Evolutionary conservation across 805 yeast genomes (phyloP).

Genomic region (Kodamaea kakaduensis): DNA sequence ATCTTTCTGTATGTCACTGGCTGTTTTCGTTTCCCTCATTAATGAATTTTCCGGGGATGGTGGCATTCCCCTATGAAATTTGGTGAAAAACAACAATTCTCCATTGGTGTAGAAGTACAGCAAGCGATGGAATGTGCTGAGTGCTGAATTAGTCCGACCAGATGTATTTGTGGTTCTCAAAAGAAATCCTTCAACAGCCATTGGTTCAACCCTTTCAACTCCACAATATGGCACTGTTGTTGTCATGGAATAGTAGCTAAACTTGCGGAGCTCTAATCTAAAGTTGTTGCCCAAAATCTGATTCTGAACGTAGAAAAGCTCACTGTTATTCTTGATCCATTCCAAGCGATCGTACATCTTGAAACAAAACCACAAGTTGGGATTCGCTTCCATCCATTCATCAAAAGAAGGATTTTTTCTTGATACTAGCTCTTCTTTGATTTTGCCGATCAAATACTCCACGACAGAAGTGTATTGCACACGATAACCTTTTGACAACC

Average conservation of each 20-base stretch:
- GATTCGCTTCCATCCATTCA: constrained; percentile 21
- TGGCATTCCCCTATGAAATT: constrained; percentile 56
- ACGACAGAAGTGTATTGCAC: constrained; percentile 25
- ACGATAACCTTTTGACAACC: constrained; percentile 21
- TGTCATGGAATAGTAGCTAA: constrained; percentile 35
- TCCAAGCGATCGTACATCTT: constrained; percentile 72
- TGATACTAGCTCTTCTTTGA: constrained; percentile 30
- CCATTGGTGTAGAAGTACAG: constrained; percentile 64
- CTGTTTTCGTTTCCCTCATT: constrained; percentile 8
- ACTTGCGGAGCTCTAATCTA: constrained; percentile 58
- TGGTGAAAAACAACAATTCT: constrained; percentile 55
- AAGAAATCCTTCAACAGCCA: constrained; percentile 79
- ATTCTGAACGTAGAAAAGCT: constrained; percentile 25
- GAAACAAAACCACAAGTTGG: constrained; percentile 49
- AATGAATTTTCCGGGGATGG: constrained; percentile 43
- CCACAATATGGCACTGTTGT: constrained; percentile 11
- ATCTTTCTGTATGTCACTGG: neutral
- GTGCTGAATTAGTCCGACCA: constrained; percentile 38
- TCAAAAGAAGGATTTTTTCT: constrained; percentile 9
- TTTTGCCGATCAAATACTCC: constrained; percentile 35
- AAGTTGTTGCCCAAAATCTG: constrained; percentile 29
- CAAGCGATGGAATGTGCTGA: constrained; percentile 46
- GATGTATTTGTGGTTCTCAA: constrained; percentile 48
- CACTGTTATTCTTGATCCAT: constrained; percentile 32
- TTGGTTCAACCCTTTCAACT: constrained; percentile 47